Evolutionary conservation across 257 asterid species (phyloP), one percentile per base, ranked within the genome.

Genomic region (Linaria vulgaris): DNA sequence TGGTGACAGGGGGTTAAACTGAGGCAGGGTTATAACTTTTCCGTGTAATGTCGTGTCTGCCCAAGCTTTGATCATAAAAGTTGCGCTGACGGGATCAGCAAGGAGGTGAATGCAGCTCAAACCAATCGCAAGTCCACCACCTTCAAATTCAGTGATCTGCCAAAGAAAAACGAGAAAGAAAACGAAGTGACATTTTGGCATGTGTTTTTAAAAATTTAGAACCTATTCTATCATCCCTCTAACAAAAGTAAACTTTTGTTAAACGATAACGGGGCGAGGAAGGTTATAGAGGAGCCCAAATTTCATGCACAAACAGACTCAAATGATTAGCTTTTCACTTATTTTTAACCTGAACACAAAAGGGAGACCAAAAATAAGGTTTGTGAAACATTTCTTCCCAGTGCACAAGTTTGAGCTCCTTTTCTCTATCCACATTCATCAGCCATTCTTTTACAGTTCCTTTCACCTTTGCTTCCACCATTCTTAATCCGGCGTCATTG

Each of bases 51-150:
- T 76, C 38, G 51, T 59, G 62, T 85, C 90, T 1, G 86, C 90
- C 94, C 88, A 83, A 50, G 88, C 82, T 61, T 73, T 81, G 66
- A 83, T 69, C 70, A 83, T 61, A 79, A 69, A 68, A 38, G 83
- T 74, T 43, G 80, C 83, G 48, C 74, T 63, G 10, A 47, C 63
- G 43, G 86, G 84, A 72, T 83, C 94, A 9, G 78, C 78, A 31
- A 85, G 78, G 54, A 85, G 76, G 61, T 81, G 87, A 14, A 76
- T 63, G 69, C 88, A 82, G 79, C 94, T 82, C 76, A 82, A 75
- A n/a, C 88, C 94, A 57, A 85, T 72, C 6, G 94, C 87, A 16
- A 82, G n/a, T n/a, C 87, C 85, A 21, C 87, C 89, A 13, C 69
- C 73, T 66, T 78, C 82, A 39, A 85, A 85, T 69, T 82, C 94